These are phyloP conservation scores for Apiospora saccharicola DNA, from an alignment of 2,329 filamentous ascomycete genomes.

Conservation along the genomic window DNA sequence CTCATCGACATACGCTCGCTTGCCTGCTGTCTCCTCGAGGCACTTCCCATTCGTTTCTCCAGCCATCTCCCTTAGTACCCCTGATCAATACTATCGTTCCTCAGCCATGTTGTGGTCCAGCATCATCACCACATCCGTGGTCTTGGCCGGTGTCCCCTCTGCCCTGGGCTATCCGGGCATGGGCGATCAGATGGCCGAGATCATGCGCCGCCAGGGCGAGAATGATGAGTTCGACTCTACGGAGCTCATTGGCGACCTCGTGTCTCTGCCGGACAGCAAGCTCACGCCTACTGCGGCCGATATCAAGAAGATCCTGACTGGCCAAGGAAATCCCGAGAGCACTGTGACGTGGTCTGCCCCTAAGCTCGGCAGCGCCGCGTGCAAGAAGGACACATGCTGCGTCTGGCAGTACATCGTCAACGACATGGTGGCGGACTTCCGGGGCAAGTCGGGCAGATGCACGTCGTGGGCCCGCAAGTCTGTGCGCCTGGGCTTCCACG, in stretches of 20 bases:
- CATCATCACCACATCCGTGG: conserved; percentile 14
- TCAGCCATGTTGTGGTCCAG: conserved; percentile 14
- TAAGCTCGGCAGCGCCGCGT: conserved; percentile 36
- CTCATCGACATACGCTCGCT: neutral
- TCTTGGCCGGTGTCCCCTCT: conserved; percentile 23
- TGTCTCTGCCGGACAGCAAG: conserved; percentile 38
- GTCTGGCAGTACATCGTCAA: conserved; percentile 53
- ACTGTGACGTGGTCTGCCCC: conserved; percentile 35
- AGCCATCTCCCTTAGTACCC: neutral
- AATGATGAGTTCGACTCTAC: conserved; percentile 34
- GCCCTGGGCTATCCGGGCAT: conserved; percentile 28
- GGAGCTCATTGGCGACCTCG: conserved; percentile 49
- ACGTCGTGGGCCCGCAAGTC: conserved; percentile 52
- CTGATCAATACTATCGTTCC: neutral
- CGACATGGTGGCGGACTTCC: conserved; percentile 48
- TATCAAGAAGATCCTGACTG: conserved; percentile 48
- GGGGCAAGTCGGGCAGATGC: conserved; percentile 48
- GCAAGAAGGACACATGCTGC: conserved; percentile 51
- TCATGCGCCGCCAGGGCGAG: conserved; percentile 21
- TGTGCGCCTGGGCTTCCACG: conserved; percentile 57
- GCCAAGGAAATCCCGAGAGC: conserved; percentile 36
- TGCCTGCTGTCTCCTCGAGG: neutral
- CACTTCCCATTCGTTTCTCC: neutral
- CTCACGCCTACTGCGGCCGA: conserved; percentile 45
- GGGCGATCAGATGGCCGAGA: conserved; percentile 25